Conservation (phyloP, 169 alveolate genomes). For the Plasmodium fragile region DNA sequence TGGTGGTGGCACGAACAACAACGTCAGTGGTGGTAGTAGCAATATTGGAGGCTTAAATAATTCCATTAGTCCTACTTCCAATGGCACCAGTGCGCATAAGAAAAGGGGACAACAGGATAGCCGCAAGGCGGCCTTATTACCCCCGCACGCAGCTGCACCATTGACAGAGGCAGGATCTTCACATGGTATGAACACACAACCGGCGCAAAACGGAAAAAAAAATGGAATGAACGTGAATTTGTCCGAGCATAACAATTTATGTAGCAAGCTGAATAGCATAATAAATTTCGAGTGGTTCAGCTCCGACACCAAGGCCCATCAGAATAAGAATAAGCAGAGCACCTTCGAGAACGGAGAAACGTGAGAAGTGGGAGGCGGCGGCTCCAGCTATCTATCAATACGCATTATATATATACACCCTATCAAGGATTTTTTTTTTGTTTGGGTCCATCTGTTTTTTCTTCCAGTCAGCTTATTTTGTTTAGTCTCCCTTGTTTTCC, state of each 20-base stretch:
- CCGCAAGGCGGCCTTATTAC: not conserved
- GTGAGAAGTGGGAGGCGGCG: not conserved
- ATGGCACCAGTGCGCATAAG: not conserved
- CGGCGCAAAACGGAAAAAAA: constrained; percentile 12
- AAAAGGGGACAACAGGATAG: constrained; percentile 8
- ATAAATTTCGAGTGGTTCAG: constrained; percentile 50
- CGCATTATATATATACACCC: too few species aligned
- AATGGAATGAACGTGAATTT: constrained; percentile 4
- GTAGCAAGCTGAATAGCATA: constrained; percentile 43
- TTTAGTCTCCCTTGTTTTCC: not conserved
- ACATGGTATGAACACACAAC: not conserved
- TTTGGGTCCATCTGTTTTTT: not conserved
- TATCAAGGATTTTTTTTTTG: not conserved
- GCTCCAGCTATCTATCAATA: not conserved
- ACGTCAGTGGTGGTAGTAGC: not conserved
- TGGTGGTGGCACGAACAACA: not conserved
- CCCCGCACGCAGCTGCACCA: not conserved
- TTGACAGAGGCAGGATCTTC: not conserved
- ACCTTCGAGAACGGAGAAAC: constrained; percentile 6
- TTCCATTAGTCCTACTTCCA: not conserved
- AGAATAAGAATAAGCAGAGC: constrained; percentile 14
- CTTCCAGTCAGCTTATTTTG: not conserved
- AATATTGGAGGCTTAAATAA: not conserved
- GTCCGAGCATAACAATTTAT: constrained; percentile 32
- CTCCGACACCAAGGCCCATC: constrained; percentile 7